phyloP scores from a whole-genome alignment of 2,329 filamentous ascomycete genomes.

The Lecanoromycetidae sp. region DNA sequence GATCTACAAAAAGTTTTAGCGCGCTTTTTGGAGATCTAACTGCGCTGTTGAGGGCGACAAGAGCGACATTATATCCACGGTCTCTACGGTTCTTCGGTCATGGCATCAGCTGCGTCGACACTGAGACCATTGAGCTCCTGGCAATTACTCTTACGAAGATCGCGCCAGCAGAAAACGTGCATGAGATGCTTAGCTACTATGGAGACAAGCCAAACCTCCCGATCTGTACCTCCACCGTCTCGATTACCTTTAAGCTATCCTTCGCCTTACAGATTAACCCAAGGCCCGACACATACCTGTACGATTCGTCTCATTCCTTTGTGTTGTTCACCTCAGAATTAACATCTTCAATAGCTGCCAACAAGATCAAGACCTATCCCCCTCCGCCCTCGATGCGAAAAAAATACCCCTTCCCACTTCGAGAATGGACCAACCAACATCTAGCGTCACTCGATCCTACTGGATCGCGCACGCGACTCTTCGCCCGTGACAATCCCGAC shows the following conservation, averaged over 20 bases:
- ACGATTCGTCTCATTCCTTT: background rate
- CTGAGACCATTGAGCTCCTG: constrained; percentile 6
- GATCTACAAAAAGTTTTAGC: constrained; percentile 1
- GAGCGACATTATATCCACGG: background rate
- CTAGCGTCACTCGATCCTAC: constrained; percentile 69
- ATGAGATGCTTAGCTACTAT: constrained; percentile 10
- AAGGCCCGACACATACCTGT: constrained; percentile 1
- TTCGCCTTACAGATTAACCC: constrained; percentile 6
- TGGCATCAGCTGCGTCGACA: constrained; percentile 4
- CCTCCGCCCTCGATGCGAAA: constrained; percentile 44
- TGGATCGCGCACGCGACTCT: constrained; percentile 68
- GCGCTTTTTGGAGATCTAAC: background rate
- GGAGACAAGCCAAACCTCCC: constrained; percentile 26
- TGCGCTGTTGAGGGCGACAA: background rate
- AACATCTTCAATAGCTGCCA: constrained; percentile 19
- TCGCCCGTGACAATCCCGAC: constrained; percentile 65
- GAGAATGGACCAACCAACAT: constrained; percentile 54
- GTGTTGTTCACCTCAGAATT: too few species aligned
- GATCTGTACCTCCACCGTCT: constrained; percentile 30
- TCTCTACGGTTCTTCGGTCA: too few species aligned
- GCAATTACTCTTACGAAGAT: constrained; percentile 3
- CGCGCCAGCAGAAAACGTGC: constrained; percentile 2
- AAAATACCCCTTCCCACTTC: constrained; percentile 55
- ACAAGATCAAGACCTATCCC: constrained; percentile 40
- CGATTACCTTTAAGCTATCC: background rate